Evolutionary conservation across 2,329 filamentous ascomycete species (phyloP).

Genomic region (Thermoascus crustaceus): DNA sequence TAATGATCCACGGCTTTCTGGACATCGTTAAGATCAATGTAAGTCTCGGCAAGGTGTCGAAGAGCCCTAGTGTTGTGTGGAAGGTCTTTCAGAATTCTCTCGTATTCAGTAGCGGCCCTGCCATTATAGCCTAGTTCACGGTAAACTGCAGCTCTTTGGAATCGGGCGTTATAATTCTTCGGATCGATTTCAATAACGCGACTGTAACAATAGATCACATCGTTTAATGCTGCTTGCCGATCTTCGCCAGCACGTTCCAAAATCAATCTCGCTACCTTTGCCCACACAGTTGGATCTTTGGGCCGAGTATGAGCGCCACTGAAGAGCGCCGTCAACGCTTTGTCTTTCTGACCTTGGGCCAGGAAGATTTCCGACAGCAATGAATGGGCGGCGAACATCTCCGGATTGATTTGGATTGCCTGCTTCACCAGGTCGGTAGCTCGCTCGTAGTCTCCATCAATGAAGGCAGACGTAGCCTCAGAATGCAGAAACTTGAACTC

Average conservation of each 20-base stretch:
- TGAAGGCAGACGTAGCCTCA: slow-evolving; percentile 41
- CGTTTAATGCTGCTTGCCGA: slow-evolving; percentile 34
- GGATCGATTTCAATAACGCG: slow-evolving; percentile 47
- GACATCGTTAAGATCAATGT: slow-evolving; percentile 44
- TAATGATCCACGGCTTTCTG: slow-evolving; percentile 44
- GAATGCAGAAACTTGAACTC: slow-evolving; percentile 42
- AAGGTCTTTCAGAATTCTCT: slow-evolving; percentile 45
- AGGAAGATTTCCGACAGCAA: slow-evolving; percentile 53
- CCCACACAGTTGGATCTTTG: slow-evolving; percentile 49
- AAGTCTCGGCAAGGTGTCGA: slow-evolving; percentile 49
- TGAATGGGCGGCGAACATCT: slow-evolving; percentile 54
- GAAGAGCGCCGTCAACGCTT: slow-evolving; percentile 49
- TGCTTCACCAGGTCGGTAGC: slow-evolving; percentile 37
- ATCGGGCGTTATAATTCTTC: slow-evolving; percentile 45
- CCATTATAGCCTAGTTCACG: slow-evolving; percentile 41
- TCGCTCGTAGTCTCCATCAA: slow-evolving; percentile 39
- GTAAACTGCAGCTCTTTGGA: slow-evolving; percentile 49
- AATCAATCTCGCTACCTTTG: slow-evolving; percentile 48
- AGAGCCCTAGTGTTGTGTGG: slow-evolving; percentile 49
- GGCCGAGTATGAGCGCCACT: slow-evolving; percentile 51
- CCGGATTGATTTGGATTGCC: slow-evolving; percentile 51
- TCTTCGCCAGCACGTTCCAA: slow-evolving; percentile 41
- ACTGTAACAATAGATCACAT: slow-evolving; percentile 46
- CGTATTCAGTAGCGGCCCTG: slow-evolving; percentile 44
- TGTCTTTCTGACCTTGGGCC: slow-evolving; percentile 48